A percentile compares a stretch with the other conserved stretches of the same genome.
These are phyloP conservation scores for Saccharomyces paradoxus DNA, from an alignment of 805 yeast genomes.

Conservation along the genomic window DNA sequence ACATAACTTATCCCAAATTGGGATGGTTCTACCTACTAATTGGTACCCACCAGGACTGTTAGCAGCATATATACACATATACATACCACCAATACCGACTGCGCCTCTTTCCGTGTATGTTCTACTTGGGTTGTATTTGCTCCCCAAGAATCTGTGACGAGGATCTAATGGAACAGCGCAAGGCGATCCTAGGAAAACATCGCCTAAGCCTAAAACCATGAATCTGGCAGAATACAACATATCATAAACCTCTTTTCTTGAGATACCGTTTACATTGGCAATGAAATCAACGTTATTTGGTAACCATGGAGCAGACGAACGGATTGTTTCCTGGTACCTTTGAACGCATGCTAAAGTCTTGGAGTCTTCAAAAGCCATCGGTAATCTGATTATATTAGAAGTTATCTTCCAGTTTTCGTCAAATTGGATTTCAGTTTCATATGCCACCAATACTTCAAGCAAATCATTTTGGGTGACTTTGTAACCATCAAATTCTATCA, in stretches of 20 bases:
- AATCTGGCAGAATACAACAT: slow-evolving; percentile 85
- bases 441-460: slow-evolving; percentile 56
- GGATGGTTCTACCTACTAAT: slow-evolving; percentile 90
- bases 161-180: slow-evolving; percentile 98
- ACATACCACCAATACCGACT: slow-evolving; percentile 97
- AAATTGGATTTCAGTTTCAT: slow-evolving; percentile 66
- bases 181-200: slow-evolving; percentile 95
- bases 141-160: slow-evolving; percentile 82
- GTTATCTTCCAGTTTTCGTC: slow-evolving; percentile 79
- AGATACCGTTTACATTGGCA: slow-evolving; percentile 77
- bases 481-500: slow-evolving; percentile 71
- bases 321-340: slow-evolving; percentile 87
- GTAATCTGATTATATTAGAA: slow-evolving; percentile 74
- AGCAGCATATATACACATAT: slow-evolving; percentile 97
- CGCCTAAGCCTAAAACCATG: slow-evolving; percentile 91
- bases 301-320: slow-evolving; percentile 92
- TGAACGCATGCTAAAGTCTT: slow-evolving; percentile 83
- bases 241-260: slow-evolving; percentile 66
- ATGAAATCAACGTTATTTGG: slow-evolving; percentile 96
- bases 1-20: slow-evolving; percentile 92
- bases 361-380: slow-evolving; percentile 94
- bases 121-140: slow-evolving; percentile 94
- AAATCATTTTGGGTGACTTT: slow-evolving; percentile 53
- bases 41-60: slow-evolving; percentile 98
- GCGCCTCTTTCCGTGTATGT: slow-evolving; percentile 94